phyloP scores from a whole-genome alignment of 129 eudicot genomes.

The Pseudognaphalium luteoalbum region DNA sequence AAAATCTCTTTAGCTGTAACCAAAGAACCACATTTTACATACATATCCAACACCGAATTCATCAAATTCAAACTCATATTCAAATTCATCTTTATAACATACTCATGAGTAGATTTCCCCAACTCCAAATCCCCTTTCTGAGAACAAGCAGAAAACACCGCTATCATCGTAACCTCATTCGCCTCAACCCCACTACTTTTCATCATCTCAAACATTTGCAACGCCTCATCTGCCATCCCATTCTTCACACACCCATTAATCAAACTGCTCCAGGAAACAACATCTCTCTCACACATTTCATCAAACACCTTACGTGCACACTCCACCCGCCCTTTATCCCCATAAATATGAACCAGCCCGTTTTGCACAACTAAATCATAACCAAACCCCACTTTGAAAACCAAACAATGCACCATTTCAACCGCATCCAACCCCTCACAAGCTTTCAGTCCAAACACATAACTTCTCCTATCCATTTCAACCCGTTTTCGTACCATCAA shows the following conservation, averaged over 20 bases:
- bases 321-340: constrained; percentile 37
- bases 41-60: constrained; percentile 77
- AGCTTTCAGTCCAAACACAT: constrained; percentile 65
- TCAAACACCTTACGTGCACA: constrained; percentile 52
- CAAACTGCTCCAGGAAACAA: constrained; percentile 70
- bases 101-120: constrained; percentile 42
- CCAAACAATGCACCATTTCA: constrained; percentile 45
- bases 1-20: constrained; percentile 54
- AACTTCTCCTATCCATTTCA: constrained; percentile 61
- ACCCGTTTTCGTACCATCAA: constrained; percentile 47
- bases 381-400: constrained; percentile 58
- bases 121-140: constrained; percentile 55
- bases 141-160: constrained; percentile 59
- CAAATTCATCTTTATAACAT: constrained; percentile 33
- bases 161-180: constrained; percentile 64
- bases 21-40: constrained; percentile 56
- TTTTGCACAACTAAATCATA: constrained; percentile 57
- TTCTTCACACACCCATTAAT: constrained; percentile 62
- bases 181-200: constrained; percentile 45
- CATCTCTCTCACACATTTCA: constrained; percentile 55
- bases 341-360: constrained; percentile 60
- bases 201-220: constrained; percentile 53
- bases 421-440: constrained; percentile 46
- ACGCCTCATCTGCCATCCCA: constrained; percentile 54
- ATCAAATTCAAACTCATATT: constrained; percentile 40